Evolutionary conservation across 108 stramenopile genomes (phyloP), one percentile per base, ranked within the genome.

Genomic region (Skeletonema costatum): DNA sequence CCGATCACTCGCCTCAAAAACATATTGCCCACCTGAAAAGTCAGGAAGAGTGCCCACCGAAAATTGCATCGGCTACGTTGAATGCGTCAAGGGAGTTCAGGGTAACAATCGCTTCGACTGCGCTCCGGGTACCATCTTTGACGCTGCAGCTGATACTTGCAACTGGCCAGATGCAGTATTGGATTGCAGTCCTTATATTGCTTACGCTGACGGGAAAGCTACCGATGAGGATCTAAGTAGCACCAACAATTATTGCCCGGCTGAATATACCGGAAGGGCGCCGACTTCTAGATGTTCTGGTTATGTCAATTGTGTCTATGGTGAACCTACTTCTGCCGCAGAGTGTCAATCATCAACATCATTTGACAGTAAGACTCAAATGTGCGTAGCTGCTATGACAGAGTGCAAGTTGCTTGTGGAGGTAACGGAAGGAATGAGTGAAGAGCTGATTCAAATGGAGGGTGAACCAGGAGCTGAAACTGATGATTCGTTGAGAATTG

Each of bases 81-180:
- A 69, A n/a, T 76, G 76, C 68, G 13, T 48, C 17, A 64, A 76
- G 11, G 68, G 76, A 3, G 33, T 17, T 13, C 35, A 35, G 21
- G 36, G 33, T 2, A 44, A 19, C n/a, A 11, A 14, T 4, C 44
- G 19, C 12, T 14, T 58, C 16, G 16, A 16, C 62, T 76, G 76
- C 48, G 32, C 59, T 11, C 35, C 60, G 13, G 76, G 76, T 0
- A 76, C 76, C 9, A 32, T 64, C 16, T 76, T 66, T 50, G 76
- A 76, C 39, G 61, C 39, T 61, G 29, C 5, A 12, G 13, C 8
- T 5, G 61, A 56, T 12, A 76, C 66, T 25, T 76, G 76, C 68
- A 76, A 63, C 60, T 76, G 76, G 76, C 76, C 76, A 48, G 29
- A 25, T 7, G 33, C 9, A 3, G 68, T 76, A 25, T 33, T n/a